Base-by-base conservation (phyloP, 2,329 filamentous ascomycete genomes). In the Ophiocordyceps sinensis region DNA sequence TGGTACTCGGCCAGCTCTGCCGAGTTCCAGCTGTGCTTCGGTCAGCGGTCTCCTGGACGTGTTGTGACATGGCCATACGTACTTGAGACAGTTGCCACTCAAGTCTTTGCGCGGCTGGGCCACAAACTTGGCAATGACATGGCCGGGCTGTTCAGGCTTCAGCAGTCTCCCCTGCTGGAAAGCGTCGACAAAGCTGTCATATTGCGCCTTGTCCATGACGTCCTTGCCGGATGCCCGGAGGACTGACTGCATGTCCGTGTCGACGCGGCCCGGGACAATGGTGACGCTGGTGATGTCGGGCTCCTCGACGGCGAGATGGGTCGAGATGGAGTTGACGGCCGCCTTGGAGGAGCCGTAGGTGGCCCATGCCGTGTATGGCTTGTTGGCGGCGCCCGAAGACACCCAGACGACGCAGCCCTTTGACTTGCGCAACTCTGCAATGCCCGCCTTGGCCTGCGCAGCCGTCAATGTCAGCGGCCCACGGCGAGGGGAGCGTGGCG, bases 201-300 rank as follows among this genome's bases (percentile, higher is more conserved):
- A 82, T 43, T 77, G 73, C 7, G 63, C 56, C 41, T 66, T 56
- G 39, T 66, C 53, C 74, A 78, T 78, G 41, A 58, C 59, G 2
- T 56, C 54, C 31, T 62, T 59, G 36, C 69, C 73, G 4, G 62
- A 57, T 37, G 87, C 79, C 39, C 91, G 70, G 43, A 98, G 74
- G 43, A 82, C 73, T n/a, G 71, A 71, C 58, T 94, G 88, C 88
- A 95, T 95, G 40, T 81, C 81, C 0, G 88, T 95, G 54, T 94
- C 83, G 8, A 93, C 82, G 37, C 84, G 77, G 3, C 88, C 88
- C 0, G 88, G 88, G 4, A 79, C 70, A 29, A 95, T 66, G 0
- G 84, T 70, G 1, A 94, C 63, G 12, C 76, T 79, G 0, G 75
- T 83, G 36, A 94, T 77, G 13, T 79, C 69, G 1, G 81, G 77